Conservation (phyloP, 2,329 filamentous ascomycete species). For the Blastomyces emzantsi region DNA sequence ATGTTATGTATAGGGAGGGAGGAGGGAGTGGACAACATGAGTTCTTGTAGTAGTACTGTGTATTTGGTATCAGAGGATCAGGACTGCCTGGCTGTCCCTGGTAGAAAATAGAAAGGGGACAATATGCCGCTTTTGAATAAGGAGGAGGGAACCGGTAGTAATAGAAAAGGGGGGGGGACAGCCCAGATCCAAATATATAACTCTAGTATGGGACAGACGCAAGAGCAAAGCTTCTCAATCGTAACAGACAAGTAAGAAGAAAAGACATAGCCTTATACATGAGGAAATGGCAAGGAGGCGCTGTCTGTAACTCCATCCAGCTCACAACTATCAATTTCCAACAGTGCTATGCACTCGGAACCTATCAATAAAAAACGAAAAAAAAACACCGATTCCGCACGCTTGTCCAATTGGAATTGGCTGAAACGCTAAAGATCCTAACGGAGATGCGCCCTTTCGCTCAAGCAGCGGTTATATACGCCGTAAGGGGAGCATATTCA, state of each 20-base stretch:
- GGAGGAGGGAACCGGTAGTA: neutral
- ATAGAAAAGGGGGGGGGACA: neutral
- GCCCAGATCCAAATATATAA: neutral
- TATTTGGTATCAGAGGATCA: neutral
- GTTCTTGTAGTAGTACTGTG: neutral
- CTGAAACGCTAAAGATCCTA: no score
- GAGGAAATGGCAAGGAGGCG: no score
- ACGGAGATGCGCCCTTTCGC: no score
- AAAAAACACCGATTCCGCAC: no score
- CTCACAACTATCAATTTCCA: neutral
- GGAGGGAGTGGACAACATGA: neutral
- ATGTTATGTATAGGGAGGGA: no score
- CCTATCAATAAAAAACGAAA: no score
- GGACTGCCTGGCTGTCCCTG: neutral
- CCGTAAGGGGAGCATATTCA: neutral
- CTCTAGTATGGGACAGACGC: neutral
- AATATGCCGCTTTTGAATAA: neutral
- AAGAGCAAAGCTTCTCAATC: no score
- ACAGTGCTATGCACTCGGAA: neutral
- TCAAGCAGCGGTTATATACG: neutral
- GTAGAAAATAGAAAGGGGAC: neutral
- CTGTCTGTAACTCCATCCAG: neutral
- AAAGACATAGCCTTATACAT: no score
- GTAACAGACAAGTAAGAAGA: no score
- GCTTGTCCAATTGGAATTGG: neutral